phyloP scores from a whole-genome alignment of 495 filamentous ascomycete genomes.

The Xylaria castorea region DNA sequence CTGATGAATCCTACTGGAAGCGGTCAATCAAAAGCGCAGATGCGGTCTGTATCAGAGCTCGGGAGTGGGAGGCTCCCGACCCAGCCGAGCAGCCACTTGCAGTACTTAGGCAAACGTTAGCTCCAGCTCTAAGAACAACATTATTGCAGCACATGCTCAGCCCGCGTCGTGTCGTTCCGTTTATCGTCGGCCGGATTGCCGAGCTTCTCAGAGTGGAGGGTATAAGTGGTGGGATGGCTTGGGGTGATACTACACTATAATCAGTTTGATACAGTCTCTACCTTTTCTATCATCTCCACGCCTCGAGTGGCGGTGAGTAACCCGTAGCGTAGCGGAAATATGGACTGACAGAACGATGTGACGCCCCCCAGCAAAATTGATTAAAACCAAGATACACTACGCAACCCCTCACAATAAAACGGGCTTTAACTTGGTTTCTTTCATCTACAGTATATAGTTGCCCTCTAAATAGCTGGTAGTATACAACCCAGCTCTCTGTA shows the following conservation, averaged over 20 bases:
- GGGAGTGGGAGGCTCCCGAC: neutral
- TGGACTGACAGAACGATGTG: slow-evolving; percentile 8
- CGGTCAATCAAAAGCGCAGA: slow-evolving; percentile 16
- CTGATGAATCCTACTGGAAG: slow-evolving; percentile 10
- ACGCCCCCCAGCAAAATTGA: slow-evolving; percentile 9
- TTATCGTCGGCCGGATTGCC: slow-evolving; percentile 17
- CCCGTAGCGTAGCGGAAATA: slow-evolving; percentile 13
- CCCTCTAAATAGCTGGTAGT: neutral
- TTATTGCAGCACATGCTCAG: neutral
- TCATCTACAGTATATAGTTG: neutral
- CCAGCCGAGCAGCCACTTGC: neutral
- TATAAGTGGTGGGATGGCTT: slow-evolving; percentile 19
- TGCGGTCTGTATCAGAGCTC: neutral
- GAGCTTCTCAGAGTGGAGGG: slow-evolving; percentile 8
- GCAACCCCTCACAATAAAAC: slow-evolving; percentile 6
- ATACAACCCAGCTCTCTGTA: neutral
- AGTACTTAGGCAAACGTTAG: neutral
- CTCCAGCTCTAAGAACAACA: slow-evolving; percentile 7
- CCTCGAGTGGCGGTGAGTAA: slow-evolving; percentile 23
- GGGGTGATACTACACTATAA: slow-evolving; percentile 25
- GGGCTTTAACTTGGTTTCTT: neutral
- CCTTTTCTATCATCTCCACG: slow-evolving; percentile 14
- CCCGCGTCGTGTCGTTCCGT: neutral
- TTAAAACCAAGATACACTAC: slow-evolving; percentile 1
- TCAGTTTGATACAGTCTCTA: neutral